Conservation (phyloP, 1,284 basidiomycete species). For the Xanthoconium separans region DNA sequence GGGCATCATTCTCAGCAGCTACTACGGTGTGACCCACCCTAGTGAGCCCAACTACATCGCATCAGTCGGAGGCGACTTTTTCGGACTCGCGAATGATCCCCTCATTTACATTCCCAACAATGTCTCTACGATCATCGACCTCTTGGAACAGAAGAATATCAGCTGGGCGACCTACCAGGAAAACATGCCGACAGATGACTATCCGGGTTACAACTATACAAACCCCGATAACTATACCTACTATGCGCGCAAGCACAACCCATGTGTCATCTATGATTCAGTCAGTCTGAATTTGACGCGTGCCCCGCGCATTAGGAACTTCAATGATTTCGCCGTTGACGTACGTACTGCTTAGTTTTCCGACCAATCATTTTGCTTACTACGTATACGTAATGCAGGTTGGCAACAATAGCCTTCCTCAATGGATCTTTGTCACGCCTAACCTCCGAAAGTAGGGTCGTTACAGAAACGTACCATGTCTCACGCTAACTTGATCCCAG, state of each 20-base stretch:
- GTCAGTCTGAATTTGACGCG: conserved; percentile 43
- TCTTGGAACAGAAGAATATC: conserved; percentile 59
- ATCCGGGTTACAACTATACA: conserved; percentile 47
- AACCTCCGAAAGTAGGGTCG: conserved; percentile 42
- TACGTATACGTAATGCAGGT: conserved; percentile 14
- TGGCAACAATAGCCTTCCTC: conserved; percentile 48
- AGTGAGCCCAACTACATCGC: conserved; percentile 65
- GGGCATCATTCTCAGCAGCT: conserved; percentile 52
- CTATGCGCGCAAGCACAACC: conserved; percentile 64
- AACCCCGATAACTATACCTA: conserved; percentile 44
- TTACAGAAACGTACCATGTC: background rate
- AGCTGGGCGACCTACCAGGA: conserved; percentile 61
- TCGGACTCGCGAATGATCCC: conserved; percentile 52
- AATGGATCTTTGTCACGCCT: conserved; percentile 68
- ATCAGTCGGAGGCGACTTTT: conserved; percentile 57
- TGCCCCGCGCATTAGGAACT: conserved; percentile 57
- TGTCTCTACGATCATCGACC: conserved; percentile 60
- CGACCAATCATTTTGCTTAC: background rate
- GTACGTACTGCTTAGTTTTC: conserved; percentile 28
- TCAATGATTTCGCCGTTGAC: conserved; percentile 59
- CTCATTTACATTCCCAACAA: conserved; percentile 38
- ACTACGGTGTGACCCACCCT: conserved; percentile 62
- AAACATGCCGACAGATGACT: conserved; percentile 60
- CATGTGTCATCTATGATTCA: conserved; percentile 53
- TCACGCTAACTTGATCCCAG: conserved; percentile 25